Base-by-base conservation (phyloP, 495 filamentous ascomycete species). In the Annulohypoxylon bovei region DNA sequence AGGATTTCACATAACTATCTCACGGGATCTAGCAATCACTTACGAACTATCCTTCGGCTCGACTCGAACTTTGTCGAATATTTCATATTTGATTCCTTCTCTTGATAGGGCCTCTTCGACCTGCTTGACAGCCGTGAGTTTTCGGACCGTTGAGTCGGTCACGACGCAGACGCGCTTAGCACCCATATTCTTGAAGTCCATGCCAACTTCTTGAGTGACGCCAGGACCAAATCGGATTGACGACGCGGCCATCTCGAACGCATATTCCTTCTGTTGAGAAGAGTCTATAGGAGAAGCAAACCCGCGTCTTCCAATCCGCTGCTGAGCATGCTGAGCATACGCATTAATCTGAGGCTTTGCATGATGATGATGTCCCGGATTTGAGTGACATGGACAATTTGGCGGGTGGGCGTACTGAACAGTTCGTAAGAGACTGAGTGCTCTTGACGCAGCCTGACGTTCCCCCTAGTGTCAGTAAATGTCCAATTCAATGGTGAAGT, bases 191-290 rank as follows among this genome's bases (percentile, higher is more conserved):
- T 87, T 87, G 72, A 99, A 90, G 79, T 99, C 95, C 95, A 99
- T 99, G 65, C 95, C 95, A n/a, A 98, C 94, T 80, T 99, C 95
- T 77, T 91, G 90, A 12, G 95, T 99, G n/a, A 88, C 90, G 3
- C 95, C 95, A 0, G 92, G 91, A 0, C 95, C 95, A 72, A 97
- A 99, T 14, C 96, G 90, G 75, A 99, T 97, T 44, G 89, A 92
- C 0, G 93, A 95, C 4, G 95, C 92, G 1, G 91, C 95, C 94
- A 99, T 97, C 80, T 99, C 95, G 75, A 99, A 99, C 35, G 95
- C 95, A 82, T 98, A 98, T 75, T 99, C 95, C 78, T 95, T 97
- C 76, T 94, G 88, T 61, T 88, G 87, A 2, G 89, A 81, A 4
- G 80, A 77, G 71, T 94, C 91, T 7, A 87, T 78, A 0, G 94